Base-by-base conservation (phyloP, 106 monocot genomes). In the Triglochin maritima region DNA sequence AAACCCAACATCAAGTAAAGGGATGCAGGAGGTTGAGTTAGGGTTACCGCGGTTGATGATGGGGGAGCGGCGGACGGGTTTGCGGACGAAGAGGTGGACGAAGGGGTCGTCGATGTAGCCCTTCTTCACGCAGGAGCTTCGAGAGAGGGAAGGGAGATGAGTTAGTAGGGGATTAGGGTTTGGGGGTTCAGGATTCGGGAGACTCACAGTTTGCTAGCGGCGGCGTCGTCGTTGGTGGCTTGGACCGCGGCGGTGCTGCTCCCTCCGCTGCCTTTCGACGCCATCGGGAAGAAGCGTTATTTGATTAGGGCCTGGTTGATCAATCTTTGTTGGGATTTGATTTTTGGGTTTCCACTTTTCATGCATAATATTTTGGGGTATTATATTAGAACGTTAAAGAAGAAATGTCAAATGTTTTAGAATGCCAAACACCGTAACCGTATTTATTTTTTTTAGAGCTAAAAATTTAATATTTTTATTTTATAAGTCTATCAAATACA, bases 21-120 rank as follows among this genome's bases (percentile, higher is more conserved):
- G 44, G 3, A 47, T 10, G 55, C 4, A 9, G 17, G 60, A 46
- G 60, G 29, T 11, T 14, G 15, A 46, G 5, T 6, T 49, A 17
- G 29, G 29, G 56, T 75, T 59, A 96, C 95, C 95, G 50, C 96
- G 88, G 57, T 98, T 98, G 69, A 98, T 98, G 64, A 98, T 98
- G 12, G 96, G 96, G 53, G 96, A 84, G 61, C 96, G 83, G 53
- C 79, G 79, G 17, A 84, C 56, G 15, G 90, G 79, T 66, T 79
- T 88, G 72, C 86, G 79, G 11, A 98, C 91, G 63, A 98, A 98
- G 12, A 91, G 72, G 50, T 88, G 88, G 42, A 98, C 86, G 64
- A 79, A 98, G 6, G 92, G 81, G 78, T 98, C 96, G 71, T 88
- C 88, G 78, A 98, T 92, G 68, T 98, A 98, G 57, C 96, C 91